A percentile compares a stretch with the other conserved stretches of the same genome.
phyloP scores from a whole-genome alignment of 306 rosid genomes.

The Malus asiatica region DNA sequence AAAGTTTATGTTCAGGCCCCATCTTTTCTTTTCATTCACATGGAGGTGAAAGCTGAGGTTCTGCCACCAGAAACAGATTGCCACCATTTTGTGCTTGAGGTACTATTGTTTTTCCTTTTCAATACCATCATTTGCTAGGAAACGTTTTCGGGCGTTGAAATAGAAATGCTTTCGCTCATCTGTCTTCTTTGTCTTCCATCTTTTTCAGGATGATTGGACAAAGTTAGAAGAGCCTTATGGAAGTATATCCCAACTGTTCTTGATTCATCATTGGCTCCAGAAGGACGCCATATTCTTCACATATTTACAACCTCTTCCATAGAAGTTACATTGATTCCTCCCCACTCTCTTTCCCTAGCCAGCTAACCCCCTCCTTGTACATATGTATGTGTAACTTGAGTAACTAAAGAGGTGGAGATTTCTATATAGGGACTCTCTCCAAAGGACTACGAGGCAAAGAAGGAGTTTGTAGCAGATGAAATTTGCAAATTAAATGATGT shows the following conservation, averaged over 20 bases:
- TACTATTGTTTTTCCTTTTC: constrained; percentile 21
- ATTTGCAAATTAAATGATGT: no score
- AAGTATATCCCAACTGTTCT: constrained; percentile 93
- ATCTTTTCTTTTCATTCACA: constrained; percentile 93
- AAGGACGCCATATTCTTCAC: constrained; percentile 85
- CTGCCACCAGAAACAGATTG: constrained; percentile 89
- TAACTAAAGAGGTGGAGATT: constrained; percentile 12
- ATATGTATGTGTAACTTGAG: background rate
- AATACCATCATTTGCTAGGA: constrained; percentile 13
- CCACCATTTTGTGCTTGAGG: constrained; percentile 97
- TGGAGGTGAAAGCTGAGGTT: constrained; percentile 92
- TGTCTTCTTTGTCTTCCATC: background rate
- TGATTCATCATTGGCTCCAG: constrained; percentile 85
- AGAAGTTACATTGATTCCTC: constrained; percentile 18
- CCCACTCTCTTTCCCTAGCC: constrained; percentile 1
- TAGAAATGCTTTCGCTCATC: constrained; percentile 2
- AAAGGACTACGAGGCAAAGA: constrained; percentile 71
- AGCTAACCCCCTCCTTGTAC: background rate
- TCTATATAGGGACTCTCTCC: constrained; percentile 58
- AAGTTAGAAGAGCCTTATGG: constrained; percentile 79
- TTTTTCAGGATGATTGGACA: constrained; percentile 56
- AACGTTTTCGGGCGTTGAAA: constrained; percentile 6
- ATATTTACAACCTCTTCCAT: constrained; percentile 89
- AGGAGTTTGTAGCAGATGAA: constrained; percentile 72
- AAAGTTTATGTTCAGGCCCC: constrained; percentile 86